A percentile compares a stretch with the other conserved stretches of the same genome.
Conservation (phyloP, 2,329 filamentous ascomycete species). For the Pyrenophora seminiperda region DNA sequence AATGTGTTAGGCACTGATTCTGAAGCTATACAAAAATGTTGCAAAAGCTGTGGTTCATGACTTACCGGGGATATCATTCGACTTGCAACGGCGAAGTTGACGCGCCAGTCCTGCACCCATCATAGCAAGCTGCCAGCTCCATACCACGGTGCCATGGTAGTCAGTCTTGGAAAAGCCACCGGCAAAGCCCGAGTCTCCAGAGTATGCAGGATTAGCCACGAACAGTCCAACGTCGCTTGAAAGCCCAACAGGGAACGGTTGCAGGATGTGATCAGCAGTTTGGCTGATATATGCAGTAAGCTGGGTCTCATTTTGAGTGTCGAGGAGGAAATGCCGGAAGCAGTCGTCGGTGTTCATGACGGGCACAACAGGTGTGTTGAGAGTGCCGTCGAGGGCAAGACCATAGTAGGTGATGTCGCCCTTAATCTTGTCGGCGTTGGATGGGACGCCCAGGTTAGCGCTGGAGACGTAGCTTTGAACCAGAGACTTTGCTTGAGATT, state of each 20-base stretch:
- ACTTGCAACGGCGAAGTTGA: constrained; percentile 61
- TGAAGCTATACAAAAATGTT: neutral
- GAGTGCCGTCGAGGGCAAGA: constrained; percentile 58
- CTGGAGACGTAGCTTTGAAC: constrained; percentile 57
- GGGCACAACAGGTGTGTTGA: constrained; percentile 55
- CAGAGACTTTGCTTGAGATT: constrained; percentile 52
- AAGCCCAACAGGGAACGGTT: constrained; percentile 64
- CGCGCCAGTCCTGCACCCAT: constrained; percentile 65
- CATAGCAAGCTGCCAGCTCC: constrained; percentile 69
- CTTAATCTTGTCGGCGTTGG: constrained; percentile 51
- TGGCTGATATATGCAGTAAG: constrained; percentile 63
- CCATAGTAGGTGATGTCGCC: constrained; percentile 60
- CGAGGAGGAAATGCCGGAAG: constrained; percentile 67
- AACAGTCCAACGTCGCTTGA: constrained; percentile 62
- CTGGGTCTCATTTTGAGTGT: constrained; percentile 62
- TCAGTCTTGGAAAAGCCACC: constrained; percentile 61
- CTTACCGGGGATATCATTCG: constrained; percentile 17
- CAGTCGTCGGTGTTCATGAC: constrained; percentile 69
- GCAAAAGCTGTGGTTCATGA: neutral
- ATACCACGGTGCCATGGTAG: constrained; percentile 69
- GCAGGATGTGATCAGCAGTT: constrained; percentile 62
- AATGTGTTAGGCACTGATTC: constrained; percentile 22
- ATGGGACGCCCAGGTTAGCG: constrained; percentile 53
- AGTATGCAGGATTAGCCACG: constrained; percentile 66
- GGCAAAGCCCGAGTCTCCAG: constrained; percentile 50